phyloP scores from a whole-genome alignment of 2,329 filamentous ascomycete genomes.

The Grosmannia serpens region DNA sequence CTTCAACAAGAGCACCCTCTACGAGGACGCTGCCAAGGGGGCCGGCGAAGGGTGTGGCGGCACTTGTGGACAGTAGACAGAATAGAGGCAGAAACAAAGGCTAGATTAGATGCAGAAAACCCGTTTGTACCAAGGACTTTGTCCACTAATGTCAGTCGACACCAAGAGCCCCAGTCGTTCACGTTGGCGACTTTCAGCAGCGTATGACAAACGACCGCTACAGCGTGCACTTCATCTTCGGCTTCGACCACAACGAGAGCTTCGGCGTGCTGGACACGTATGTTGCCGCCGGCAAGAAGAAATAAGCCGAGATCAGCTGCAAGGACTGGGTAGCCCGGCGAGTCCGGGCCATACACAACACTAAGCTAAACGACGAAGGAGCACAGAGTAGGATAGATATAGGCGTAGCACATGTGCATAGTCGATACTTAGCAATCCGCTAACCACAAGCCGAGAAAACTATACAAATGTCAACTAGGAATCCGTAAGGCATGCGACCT shows the following conservation, averaged over 20 bases:
- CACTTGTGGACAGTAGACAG: background rate
- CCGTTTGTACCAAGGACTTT: too few species aligned
- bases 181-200: slow-evolving; percentile 9
- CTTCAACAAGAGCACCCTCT: slow-evolving; percentile 17
- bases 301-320: slow-evolving; percentile 7
- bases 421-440: too few species aligned
- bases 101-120: background rate
- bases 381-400: too few species aligned
- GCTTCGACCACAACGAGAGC: slow-evolving; percentile 7
- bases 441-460: too few species aligned
- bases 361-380: background rate
- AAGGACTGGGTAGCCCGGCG: slow-evolving; percentile 4
- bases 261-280: slow-evolving; percentile 13
- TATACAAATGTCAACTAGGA: too few species aligned
- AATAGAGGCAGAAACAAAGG: background rate
- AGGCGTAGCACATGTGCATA: too few species aligned
- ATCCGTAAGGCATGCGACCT: too few species aligned
- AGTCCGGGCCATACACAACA: slow-evolving; percentile 3
- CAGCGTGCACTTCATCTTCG: slow-evolving; percentile 11
- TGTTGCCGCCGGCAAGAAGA: slow-evolving; percentile 2
- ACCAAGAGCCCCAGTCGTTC: slow-evolving; percentile 4
- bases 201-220: slow-evolving; percentile 8
- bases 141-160: too few species aligned
- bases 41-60: background rate
- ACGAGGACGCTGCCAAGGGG: background rate